Percentiles rank a stretch among this genome's conserved stretches.
These are phyloP conservation scores for Eucalyptus cladocalyx DNA, from an alignment of 345 rosid species.

Conservation along the genomic window DNA sequence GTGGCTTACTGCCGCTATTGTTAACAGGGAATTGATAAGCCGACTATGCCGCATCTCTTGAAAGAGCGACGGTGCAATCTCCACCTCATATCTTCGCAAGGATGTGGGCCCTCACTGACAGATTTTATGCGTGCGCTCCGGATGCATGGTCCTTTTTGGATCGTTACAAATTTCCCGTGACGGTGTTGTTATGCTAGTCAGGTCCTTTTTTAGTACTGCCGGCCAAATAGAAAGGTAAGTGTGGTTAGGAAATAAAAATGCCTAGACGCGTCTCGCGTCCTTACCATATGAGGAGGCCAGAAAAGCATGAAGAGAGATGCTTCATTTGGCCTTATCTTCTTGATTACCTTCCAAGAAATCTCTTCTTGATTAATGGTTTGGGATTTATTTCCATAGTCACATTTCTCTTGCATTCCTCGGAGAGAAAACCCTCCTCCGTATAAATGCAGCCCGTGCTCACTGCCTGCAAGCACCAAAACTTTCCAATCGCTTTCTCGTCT, in stretches of 20 bases:
- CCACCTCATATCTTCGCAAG: too few relatives aligned
- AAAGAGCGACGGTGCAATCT: too few relatives aligned
- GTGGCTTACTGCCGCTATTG: background rate
- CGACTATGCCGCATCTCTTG: background rate
- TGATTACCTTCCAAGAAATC: background rate
- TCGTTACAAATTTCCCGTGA: background rate
- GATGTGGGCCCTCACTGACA: too few relatives aligned
- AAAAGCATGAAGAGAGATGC: background rate
- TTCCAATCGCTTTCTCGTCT: background rate
- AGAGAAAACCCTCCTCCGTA: background rate
- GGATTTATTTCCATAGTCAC: background rate
- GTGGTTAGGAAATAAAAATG: too few relatives aligned
- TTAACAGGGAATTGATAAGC: too few relatives aligned
- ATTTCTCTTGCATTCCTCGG: background rate
- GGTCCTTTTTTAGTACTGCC: too few relatives aligned
- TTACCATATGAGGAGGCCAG: background rate
- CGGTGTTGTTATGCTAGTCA: background rate
- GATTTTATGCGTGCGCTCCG: too few relatives aligned
- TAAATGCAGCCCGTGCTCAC: background rate
- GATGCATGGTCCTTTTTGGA: background rate
- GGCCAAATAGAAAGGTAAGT: background rate
- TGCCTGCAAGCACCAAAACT: background rate
- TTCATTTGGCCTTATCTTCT: background rate
- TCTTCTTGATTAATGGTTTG: background rate
- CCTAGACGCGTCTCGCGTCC: background rate